These are phyloP conservation scores for Cnidoscolus chayamansa DNA, from an alignment of 441 rosid species.

Conservation along the genomic window DNA sequence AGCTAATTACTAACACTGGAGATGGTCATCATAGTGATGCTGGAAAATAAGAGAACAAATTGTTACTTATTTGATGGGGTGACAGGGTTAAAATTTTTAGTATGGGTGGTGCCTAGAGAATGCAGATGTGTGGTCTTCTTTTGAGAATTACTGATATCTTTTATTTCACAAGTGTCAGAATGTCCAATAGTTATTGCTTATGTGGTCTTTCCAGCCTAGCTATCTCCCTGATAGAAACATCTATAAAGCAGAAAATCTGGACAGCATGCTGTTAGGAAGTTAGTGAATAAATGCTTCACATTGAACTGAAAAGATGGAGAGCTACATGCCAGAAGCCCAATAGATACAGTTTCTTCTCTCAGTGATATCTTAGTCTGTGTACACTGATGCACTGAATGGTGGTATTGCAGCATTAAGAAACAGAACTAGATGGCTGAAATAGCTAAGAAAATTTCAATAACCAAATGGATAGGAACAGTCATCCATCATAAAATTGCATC, in stretches of 20 bases:
- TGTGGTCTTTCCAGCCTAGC: conserved; percentile 5
- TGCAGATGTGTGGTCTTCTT: neutral
- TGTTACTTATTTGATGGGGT: conserved; percentile 11
- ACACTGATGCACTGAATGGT: conserved; percentile 32
- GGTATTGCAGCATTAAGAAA: conserved; percentile 7
- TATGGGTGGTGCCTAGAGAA: neutral
- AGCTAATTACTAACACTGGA: conserved; percentile 16
- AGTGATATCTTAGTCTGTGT: neutral
- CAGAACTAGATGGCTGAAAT: conserved; percentile 6
- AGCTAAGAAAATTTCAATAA: neutral
- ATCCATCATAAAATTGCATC: conserved; percentile 15
- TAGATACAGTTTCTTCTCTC: conserved; percentile 16
- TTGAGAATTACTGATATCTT: neutral
- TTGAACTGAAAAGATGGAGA: conserved; percentile 7
- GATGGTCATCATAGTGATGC: conserved; percentile 17
- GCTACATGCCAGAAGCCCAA: conserved; percentile 27
- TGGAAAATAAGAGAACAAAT: conserved; percentile 12
- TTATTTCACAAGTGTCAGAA: neutral
- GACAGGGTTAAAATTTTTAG: conserved; percentile 4
- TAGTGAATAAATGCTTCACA: conserved; percentile 10
- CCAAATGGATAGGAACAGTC: neutral
- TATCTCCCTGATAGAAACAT: conserved; percentile 1
- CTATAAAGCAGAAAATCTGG: conserved; percentile 4
- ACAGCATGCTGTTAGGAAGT: conserved; percentile 17
- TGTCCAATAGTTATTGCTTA: neutral